Conservation (phyloP, 1,139 yeast genomes). For the Zygosaccharomyces sapae region DNA sequence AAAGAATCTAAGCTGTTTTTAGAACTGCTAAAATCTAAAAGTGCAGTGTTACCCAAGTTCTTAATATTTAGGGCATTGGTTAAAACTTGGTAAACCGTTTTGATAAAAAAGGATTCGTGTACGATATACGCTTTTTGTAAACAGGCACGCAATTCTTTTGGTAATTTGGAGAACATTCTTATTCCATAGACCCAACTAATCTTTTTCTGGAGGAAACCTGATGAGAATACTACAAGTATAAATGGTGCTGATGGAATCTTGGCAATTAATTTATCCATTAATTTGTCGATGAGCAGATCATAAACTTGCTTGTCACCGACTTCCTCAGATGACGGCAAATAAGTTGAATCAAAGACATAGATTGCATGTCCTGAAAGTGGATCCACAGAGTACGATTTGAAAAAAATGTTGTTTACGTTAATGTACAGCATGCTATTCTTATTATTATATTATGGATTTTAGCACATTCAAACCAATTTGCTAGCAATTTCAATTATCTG, state of each 20-base stretch:
- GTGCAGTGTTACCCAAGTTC: slow-evolving; percentile 32
- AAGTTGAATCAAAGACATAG: slow-evolving; percentile 72
- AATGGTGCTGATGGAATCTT: slow-evolving; percentile 54
- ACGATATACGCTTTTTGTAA: slow-evolving; percentile 68
- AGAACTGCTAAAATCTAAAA: slow-evolving; percentile 12
- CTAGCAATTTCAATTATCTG: background rate
- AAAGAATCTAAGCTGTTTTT: slow-evolving; percentile 12
- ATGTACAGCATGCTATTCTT: slow-evolving; percentile 30
- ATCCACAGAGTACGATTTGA: slow-evolving; percentile 54
- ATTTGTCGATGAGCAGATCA: slow-evolving; percentile 41
- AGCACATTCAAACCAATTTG: background rate
- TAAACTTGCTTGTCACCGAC: slow-evolving; percentile 36
- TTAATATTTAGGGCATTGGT: slow-evolving; percentile 54
- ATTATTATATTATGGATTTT: background rate
- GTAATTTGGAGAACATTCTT: slow-evolving; percentile 64
- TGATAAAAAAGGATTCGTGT: slow-evolving; percentile 88
- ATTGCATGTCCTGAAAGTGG: slow-evolving; percentile 61
- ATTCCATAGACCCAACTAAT: slow-evolving; percentile 74
- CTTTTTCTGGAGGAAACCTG: slow-evolving; percentile 61
- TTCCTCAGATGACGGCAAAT: slow-evolving; percentile 51
- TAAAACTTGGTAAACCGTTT: slow-evolving; percentile 72
- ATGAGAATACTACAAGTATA: slow-evolving; percentile 67
- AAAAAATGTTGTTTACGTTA: slow-evolving; percentile 49
- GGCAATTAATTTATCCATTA: slow-evolving; percentile 37
- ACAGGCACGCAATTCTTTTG: slow-evolving; percentile 52